phyloP scores from a whole-genome alignment of 2,329 filamentous ascomycete genomes.

The Neofusicoccum ribis region DNA sequence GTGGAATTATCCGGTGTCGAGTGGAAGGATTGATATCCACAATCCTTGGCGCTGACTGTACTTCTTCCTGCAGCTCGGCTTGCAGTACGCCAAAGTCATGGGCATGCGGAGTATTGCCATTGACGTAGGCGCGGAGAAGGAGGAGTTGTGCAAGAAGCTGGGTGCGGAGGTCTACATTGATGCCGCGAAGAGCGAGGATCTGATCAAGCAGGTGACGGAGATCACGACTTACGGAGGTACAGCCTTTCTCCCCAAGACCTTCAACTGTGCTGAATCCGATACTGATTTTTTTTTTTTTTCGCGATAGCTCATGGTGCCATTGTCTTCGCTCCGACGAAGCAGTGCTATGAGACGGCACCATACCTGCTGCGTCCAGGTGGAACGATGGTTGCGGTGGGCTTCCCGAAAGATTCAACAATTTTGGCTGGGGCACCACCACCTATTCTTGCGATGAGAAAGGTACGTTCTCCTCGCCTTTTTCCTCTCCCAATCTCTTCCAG shows the following conservation, averaged over 20 bases:
- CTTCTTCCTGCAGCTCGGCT: slow-evolving; percentile 38
- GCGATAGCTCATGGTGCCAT: slow-evolving; percentile 41
- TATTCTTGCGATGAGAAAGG: slow-evolving; percentile 39
- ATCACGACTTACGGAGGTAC: slow-evolving; percentile 33
- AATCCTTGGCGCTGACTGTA: background rate
- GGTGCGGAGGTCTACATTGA: slow-evolving; percentile 49
- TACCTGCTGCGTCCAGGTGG: slow-evolving; percentile 29
- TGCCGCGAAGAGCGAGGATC: background rate
- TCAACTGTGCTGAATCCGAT: background rate
- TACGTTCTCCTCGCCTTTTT: background rate
- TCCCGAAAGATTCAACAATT: slow-evolving; percentile 28
- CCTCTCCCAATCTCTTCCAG: too few species aligned
- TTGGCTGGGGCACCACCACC: slow-evolving; percentile 37
- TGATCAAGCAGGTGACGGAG: slow-evolving; percentile 43
- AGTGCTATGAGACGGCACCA: slow-evolving; percentile 35
- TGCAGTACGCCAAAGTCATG: slow-evolving; percentile 53
- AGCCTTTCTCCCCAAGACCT: background rate
- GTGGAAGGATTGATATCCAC: background rate
- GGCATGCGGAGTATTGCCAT: slow-evolving; percentile 57
- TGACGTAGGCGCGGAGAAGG: slow-evolving; percentile 38
- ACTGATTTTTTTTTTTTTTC: slow-evolving; percentile 17
- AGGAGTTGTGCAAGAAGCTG: slow-evolving; percentile 50
- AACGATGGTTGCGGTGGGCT: slow-evolving; percentile 34
- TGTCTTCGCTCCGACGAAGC: slow-evolving; percentile 46
- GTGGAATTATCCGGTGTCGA: background rate